Percentiles rank a stretch among this genome's conserved stretches.
phyloP scores from a whole-genome alignment of 2,329 filamentous ascomycete genomes.

The Apiospora arundinis region DNA sequence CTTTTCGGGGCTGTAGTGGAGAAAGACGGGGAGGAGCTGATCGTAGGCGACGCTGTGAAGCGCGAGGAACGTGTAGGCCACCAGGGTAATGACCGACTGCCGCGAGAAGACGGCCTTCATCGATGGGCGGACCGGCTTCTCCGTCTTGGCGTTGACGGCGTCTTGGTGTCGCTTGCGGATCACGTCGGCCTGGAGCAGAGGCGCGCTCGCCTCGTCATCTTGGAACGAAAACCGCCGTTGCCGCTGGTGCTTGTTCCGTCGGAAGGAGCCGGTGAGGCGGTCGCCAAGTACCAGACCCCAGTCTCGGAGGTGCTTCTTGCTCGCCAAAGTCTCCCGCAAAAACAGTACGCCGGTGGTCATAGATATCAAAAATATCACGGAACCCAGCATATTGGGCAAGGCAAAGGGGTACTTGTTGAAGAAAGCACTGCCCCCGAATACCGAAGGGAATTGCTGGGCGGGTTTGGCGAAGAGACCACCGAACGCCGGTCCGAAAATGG shows the following conservation, averaged over 20 bases:
- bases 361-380: constrained; percentile 78
- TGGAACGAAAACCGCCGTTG: constrained; percentile 55
- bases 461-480: constrained; percentile 88
- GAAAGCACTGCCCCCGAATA: constrained; percentile 72
- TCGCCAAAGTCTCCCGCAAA: constrained; percentile 82
- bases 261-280: constrained; percentile 58
- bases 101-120: constrained; percentile 65
- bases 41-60: constrained; percentile 86
- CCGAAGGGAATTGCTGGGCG: constrained; percentile 71
- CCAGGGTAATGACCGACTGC: constrained; percentile 77
- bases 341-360: constrained; percentile 78
- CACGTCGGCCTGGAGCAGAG: constrained; percentile 52
- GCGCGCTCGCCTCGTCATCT: constrained; percentile 62
- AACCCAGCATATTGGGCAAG: constrained; percentile 82
- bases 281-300: constrained; percentile 78
- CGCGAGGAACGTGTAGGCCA: constrained; percentile 81
- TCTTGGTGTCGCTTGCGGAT: constrained; percentile 34
- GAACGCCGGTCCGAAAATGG: constrained; percentile 85
- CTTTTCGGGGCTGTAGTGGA: constrained; percentile 72
- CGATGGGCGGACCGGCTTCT: constrained; percentile 32
- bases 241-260: constrained; percentile 32
- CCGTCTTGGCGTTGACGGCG: constrained; percentile 29
- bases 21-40: constrained; percentile 85
- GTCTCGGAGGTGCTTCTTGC: constrained; percentile 71
- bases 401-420: constrained; percentile 81